Base-by-base conservation (phyloP, 1,284 basidiomycete genomes). In the Caloboletus firmus region DNA sequence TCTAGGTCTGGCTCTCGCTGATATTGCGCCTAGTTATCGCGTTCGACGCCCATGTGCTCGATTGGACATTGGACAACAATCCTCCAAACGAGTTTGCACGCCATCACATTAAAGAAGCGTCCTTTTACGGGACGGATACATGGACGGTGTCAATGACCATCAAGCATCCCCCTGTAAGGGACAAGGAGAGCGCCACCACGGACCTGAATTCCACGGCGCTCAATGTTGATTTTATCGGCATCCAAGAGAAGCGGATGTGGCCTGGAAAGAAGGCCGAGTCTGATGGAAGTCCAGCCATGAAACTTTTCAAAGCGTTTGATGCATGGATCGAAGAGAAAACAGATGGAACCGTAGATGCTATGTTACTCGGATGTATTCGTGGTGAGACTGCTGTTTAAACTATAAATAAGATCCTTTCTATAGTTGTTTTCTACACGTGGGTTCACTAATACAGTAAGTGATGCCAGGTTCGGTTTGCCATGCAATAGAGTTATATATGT, bases 41-140 rank as follows among this genome's bases (percentile, higher is more conserved):
- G 0, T 98, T 99, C 64, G 89, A 95, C 51, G 95, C 93, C 0
- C 89, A 97, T 58, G 91, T 99, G 8, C 70, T 95, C 17, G 74
- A 82, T 51, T 98, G 96, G 96, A 88, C 81, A 31, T 77, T 94
- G 37, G 89, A 92, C 64, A 76, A 86, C 58, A 80, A 82, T 53
- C 89, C 91, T 0, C 91, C 93, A 0, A 71, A 82, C 44, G 83
- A 86, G 56, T 77, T 81, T 61, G 81, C 82, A n/a, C 80, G 93
- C 8, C 96, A 98, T 69, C 91, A 95, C 65, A 83, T 98, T 73
- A 98, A 96, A 70, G 91, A 93, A 69, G 91, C 83, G 0, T 92
- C 91, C 4, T 91, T 90, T 69, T 89, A 91, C 62, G 89, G 88
- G 2, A 79, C 81, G 31, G 80, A 91, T 56, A 75, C 75, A 0